Percentiles rank a stretch among this genome's conserved stretches.
Conservation (phyloP, 106 monocot species). For the Acorus gramineus region DNA sequence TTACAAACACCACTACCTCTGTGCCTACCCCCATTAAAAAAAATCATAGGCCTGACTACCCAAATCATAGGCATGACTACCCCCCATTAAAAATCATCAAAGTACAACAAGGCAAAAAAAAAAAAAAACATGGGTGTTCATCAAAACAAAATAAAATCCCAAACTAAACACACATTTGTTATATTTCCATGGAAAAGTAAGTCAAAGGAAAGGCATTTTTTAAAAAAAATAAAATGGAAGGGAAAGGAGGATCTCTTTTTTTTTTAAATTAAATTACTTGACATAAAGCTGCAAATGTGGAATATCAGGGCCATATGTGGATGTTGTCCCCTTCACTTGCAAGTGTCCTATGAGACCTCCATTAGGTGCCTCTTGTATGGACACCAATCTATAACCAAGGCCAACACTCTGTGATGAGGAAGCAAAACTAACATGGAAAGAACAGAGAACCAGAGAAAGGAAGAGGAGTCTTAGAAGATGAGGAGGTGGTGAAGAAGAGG, state of each 20-base stretch:
- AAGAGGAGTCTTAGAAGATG: not conserved
- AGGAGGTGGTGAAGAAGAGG: conserved; percentile 6
- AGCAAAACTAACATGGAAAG: not conserved
- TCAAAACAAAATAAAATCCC: too few relatives aligned
- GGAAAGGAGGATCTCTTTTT: not conserved
- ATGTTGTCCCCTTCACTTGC: conserved; percentile 59
- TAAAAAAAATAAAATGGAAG: too few relatives aligned
- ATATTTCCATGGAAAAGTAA: too few relatives aligned
- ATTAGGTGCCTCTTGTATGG: conserved; percentile 38
- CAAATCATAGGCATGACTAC: too few relatives aligned
- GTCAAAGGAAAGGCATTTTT: too few relatives aligned
- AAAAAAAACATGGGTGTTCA: too few relatives aligned
- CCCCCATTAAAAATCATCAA: too few relatives aligned
- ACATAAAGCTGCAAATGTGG: conserved; percentile 72
- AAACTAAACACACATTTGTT: too few relatives aligned
- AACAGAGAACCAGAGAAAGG: not conserved
- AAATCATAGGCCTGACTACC: too few relatives aligned
- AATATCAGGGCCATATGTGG: conserved; percentile 74
- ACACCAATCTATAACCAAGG: conserved; percentile 51
- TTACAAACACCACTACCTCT: too few relatives aligned
- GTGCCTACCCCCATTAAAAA: too few relatives aligned
- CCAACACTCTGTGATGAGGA: conserved; percentile 32
- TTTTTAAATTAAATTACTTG: conserved; percentile 42
- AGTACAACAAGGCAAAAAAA: too few relatives aligned
- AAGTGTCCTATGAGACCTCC: conserved; percentile 63